Evolutionary conservation across 345 rosid genomes (phyloP), one percentile per base, ranked within the genome.

Genomic region (Firmiana major): DNA sequence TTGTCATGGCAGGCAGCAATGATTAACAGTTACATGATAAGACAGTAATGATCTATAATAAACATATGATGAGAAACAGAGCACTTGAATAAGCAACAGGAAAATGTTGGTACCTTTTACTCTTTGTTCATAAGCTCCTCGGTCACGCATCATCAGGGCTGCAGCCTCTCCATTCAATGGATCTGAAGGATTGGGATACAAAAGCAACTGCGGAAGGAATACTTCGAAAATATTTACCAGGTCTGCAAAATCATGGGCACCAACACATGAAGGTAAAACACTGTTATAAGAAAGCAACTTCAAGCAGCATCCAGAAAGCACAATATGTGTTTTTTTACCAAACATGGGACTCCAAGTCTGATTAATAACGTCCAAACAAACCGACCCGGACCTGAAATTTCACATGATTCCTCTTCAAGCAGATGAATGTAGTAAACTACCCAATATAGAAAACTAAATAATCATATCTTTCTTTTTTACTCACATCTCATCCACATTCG

Each of bases 341-440:
- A 97, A 94, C 98, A 94, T 92, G 48, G 98, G 99, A 86, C 98
- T 97, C 97, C 98, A 97, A 28, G 92, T 94, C 73, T 97, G 97
- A 80, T 97, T 97, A 81, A 97, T 90, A 77, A 97, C 98, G 87
- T 97, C 99, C 82, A 94, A 87, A 82, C 97, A 97, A 78, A 97
- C 94, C 31, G 98, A 97, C 67, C 98, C 98, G 4, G 97, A 97
- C 90, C 99, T 96, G 95, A 83, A 86, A 78, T 57, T 76, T 31
- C 34, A 31, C 85, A 76, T 21, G 68, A 70, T 22, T 17, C 60
- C 6, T 31, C 34, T 31, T 31, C 34, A 31, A 31, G 34, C 34
- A 31, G 34, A 31, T 31, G 34, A 31, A 31, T 31, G 34, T 3
- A 31, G 34, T 31, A 31, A 31, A 31, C 34, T 31, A 31, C 34